Evolutionary conservation across 441 rosid genomes (phyloP).

Genomic region (Geranium incanum): DNA sequence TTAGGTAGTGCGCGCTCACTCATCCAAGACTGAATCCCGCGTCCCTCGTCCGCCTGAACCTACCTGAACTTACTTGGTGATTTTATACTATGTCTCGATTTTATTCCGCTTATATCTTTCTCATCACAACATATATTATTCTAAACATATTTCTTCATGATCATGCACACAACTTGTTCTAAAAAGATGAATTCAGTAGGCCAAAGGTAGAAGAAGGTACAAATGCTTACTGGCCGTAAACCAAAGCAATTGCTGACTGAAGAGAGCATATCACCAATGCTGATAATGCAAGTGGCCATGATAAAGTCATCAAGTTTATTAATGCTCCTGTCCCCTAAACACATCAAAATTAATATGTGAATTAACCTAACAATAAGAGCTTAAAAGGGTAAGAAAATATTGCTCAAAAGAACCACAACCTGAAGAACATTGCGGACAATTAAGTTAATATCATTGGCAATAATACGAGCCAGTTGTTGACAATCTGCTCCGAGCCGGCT

Average conservation of each 20-base stretch:
- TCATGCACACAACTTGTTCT: not conserved
- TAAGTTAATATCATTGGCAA: slow-evolving; percentile 40
- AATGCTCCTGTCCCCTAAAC: slow-evolving; percentile 49
- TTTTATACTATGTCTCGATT: no score
- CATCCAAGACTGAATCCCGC: no score
- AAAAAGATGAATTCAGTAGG: slow-evolving; percentile 4
- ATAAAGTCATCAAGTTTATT: slow-evolving; percentile 41
- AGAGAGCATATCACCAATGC: slow-evolving; percentile 35
- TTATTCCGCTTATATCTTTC: no score
- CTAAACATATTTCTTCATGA: not conserved
- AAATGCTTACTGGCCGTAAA: slow-evolving; percentile 38
- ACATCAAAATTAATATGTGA: slow-evolving; percentile 5
- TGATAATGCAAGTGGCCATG: slow-evolving; percentile 50
- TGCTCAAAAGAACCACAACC: slow-evolving; percentile 25
- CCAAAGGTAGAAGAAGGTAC: slow-evolving; percentile 10
- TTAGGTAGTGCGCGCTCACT: no score
- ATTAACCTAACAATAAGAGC: slow-evolving; percentile 6
- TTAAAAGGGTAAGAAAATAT: not conserved
- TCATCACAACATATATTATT: not conserved
- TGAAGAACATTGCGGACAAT: slow-evolving; percentile 45
- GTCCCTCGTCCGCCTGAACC: no score
- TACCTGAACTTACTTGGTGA: no score
- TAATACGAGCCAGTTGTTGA: slow-evolving; percentile 39
- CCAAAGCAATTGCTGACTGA: slow-evolving; percentile 29
- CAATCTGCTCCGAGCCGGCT: slow-evolving; percentile 56